Evolutionary conservation across 2,329 filamentous ascomycete genomes (phyloP).

Genomic region (Epichloe scottii): DNA sequence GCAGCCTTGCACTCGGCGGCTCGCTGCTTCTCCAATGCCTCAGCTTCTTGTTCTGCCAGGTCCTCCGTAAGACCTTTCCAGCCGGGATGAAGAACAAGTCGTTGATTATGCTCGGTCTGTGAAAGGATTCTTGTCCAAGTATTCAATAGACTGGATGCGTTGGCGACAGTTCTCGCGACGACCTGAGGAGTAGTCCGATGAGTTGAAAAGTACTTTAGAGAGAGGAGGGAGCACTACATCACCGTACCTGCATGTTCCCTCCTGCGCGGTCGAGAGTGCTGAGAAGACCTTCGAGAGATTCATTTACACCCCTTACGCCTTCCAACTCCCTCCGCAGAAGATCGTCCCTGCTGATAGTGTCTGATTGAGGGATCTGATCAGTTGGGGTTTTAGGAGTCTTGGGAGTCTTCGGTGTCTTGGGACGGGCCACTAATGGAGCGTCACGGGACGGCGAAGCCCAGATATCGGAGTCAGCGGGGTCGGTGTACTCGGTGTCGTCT

Average conservation of each 20-base stretch:
- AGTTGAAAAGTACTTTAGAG: not conserved
- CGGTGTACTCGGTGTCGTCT: slow-evolving; percentile 32
- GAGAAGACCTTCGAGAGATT: slow-evolving; percentile 69
- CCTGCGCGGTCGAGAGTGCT: slow-evolving; percentile 59
- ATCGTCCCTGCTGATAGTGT: slow-evolving; percentile 55
- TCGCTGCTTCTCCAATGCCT: slow-evolving; percentile 59
- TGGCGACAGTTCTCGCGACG: slow-evolving; percentile 72
- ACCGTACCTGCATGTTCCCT: slow-evolving; percentile 60
- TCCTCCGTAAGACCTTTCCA: slow-evolving; percentile 89
- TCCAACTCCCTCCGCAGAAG: slow-evolving; percentile 68
- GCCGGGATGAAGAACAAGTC: slow-evolving; percentile 72
- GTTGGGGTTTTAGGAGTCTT: slow-evolving; percentile 34
- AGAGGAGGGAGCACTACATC: not conserved
- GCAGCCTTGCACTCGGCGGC: slow-evolving; percentile 63
- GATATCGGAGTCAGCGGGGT: slow-evolving; percentile 35
- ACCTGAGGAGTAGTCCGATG: slow-evolving; percentile 38
- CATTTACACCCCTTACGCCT: slow-evolving; percentile 75
- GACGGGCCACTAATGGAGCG: slow-evolving; percentile 16
- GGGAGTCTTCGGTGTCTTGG: slow-evolving; percentile 32
- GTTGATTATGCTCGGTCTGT: slow-evolving; percentile 95
- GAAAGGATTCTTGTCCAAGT: slow-evolving; percentile 94
- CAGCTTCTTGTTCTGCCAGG: slow-evolving; percentile 72
- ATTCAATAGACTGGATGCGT: slow-evolving; percentile 79
- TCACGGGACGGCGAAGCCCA: slow-evolving; percentile 32
- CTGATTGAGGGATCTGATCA: slow-evolving; percentile 24